Base-by-base conservation (phyloP, 495 filamentous ascomycete genomes). In the Cairneyella variabilis region DNA sequence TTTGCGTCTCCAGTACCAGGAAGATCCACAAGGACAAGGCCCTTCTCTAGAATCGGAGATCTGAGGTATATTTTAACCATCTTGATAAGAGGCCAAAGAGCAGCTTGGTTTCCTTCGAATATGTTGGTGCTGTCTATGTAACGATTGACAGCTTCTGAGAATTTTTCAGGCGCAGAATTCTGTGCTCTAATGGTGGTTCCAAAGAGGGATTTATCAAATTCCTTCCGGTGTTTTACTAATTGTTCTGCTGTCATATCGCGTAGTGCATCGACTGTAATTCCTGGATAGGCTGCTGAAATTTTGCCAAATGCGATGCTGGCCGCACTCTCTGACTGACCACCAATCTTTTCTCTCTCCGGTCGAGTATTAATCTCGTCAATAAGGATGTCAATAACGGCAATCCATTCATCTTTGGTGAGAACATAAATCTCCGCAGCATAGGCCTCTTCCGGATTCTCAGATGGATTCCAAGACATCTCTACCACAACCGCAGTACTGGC, bases 1-100 rank as follows among this genome's bases (percentile, higher is more conserved):
- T 89, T 90, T 0, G 79, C 76, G 62, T 88, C 84, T 39, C 81
- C 77, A 3, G 79, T 69, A 51, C 82, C 82, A 2, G 85, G 85
- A 49, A 89, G 57, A 63, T 89, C 84, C 10, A 88, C 83, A 18
- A 90, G 69, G 3, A 83, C 76, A 1, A 79, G 75, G 2, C 85
- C 85, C 10, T 81, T 83, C 5, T 74, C 69, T 9, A 89, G 66
- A 7, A 74, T 76, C 3, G 68, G 44, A 3, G 80, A 68, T 61
- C 80, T 85, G 22, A 74, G 67, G 49, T 79, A 85, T 17, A 89
- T 67, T 48, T 70, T 71, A 27, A 89, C 82, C 16, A 83, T 78
- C 46, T 80, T 79, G 42, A 89, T 79, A 14, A 90, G 63, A 1
- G 86, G 86, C 84, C 84, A 89, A 36, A 71, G 79, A 22, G 79